A percentile compares a stretch with the other conserved stretches of the same genome.
phyloP scores from a whole-genome alignment of 2,329 filamentous ascomycete genomes.

The Cladophialophora carrionii region DNA sequence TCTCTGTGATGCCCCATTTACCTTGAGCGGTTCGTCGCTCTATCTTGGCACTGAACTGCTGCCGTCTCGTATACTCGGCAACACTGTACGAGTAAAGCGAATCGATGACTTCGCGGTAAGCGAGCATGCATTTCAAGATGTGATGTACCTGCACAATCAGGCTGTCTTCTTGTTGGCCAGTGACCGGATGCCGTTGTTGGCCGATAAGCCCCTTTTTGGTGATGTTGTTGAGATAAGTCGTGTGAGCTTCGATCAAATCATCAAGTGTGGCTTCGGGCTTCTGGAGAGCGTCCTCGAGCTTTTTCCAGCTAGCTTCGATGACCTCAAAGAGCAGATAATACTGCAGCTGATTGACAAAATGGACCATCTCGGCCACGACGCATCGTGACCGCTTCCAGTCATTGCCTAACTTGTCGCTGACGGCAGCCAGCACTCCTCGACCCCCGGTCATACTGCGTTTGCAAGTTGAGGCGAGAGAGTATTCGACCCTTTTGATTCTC shows the following conservation, averaged over 20 bases:
- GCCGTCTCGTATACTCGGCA: constrained; percentile 88
- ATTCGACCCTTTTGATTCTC: constrained; percentile 97
- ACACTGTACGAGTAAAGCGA: constrained; percentile 93
- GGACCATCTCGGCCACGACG: constrained; percentile 94
- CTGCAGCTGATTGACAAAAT: constrained; percentile 94
- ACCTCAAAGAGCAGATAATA: constrained; percentile 99
- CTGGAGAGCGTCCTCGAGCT: constrained; percentile 78
- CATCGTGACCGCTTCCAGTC: constrained; percentile 92
- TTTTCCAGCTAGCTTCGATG: constrained; percentile 93
- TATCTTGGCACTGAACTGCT: constrained; percentile 76
- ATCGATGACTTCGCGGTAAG: constrained; percentile 90
- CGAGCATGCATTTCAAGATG: constrained; percentile 89
- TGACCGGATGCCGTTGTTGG: constrained; percentile 56
- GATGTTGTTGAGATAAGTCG: constrained; percentile 86
- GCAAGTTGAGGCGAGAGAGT: constrained; percentile 88
- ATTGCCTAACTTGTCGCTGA: constrained; percentile 70
- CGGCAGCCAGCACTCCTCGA: constrained; percentile 80
- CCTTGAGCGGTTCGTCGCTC: constrained; percentile 68
- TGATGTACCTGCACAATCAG: constrained; percentile 93
- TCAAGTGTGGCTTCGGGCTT: constrained; percentile 90
- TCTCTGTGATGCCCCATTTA: constrained; percentile 65
- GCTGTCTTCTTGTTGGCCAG: constrained; percentile 66
- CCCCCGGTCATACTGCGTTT: constrained; percentile 93
- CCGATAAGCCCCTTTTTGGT: constrained; percentile 94
- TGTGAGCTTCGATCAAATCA: constrained; percentile 90